These are phyloP conservation scores for Colletotrichum paranaense DNA, from an alignment of 2,329 filamentous ascomycete species.

Conservation along the genomic window DNA sequence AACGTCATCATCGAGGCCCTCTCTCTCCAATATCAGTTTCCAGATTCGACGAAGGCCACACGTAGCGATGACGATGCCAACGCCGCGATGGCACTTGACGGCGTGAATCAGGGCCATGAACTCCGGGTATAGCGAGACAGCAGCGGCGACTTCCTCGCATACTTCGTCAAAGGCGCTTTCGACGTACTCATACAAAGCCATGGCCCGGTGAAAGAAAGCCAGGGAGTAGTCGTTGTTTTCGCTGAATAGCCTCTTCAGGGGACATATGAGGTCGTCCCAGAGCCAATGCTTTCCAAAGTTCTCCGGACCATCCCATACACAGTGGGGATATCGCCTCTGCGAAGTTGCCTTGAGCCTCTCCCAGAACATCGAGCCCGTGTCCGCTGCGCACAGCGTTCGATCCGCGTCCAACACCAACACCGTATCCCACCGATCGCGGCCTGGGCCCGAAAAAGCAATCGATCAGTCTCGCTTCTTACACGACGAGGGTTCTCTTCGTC, in stretches of 20 bases:
- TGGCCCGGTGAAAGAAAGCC: slow-evolving; percentile 64
- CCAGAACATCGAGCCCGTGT: slow-evolving; percentile 66
- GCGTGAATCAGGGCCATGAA: slow-evolving; percentile 56
- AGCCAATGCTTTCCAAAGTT: neutral
- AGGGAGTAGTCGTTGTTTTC: slow-evolving; percentile 62
- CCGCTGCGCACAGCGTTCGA: slow-evolving; percentile 62
- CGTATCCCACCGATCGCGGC: slow-evolving; percentile 46
- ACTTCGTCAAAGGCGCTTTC: slow-evolving; percentile 53
- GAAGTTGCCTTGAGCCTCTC: slow-evolving; percentile 23
- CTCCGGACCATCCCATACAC: neutral
- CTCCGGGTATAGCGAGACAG: slow-evolving; percentile 58
- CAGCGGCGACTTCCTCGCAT: slow-evolving; percentile 56
- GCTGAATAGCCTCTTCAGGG: slow-evolving; percentile 59
- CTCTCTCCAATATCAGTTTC: slow-evolving; percentile 61
- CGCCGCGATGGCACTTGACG: slow-evolving; percentile 44
- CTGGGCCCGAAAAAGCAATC: slow-evolving; percentile 39
- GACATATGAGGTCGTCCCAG: slow-evolving; percentile 14
- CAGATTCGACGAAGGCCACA: slow-evolving; percentile 65
- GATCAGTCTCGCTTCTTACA: slow-evolving; percentile 47
- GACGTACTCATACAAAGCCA: slow-evolving; percentile 62
- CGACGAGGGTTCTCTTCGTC: slow-evolving; percentile 50
- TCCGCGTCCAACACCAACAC: slow-evolving; percentile 70
- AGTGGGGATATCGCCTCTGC: neutral
- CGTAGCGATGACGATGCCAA: slow-evolving; percentile 63
- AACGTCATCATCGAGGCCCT: slow-evolving; percentile 53